phyloP scores from a whole-genome alignment of 169 alveolate genomes.

The Theileria luwenshuni region DNA sequence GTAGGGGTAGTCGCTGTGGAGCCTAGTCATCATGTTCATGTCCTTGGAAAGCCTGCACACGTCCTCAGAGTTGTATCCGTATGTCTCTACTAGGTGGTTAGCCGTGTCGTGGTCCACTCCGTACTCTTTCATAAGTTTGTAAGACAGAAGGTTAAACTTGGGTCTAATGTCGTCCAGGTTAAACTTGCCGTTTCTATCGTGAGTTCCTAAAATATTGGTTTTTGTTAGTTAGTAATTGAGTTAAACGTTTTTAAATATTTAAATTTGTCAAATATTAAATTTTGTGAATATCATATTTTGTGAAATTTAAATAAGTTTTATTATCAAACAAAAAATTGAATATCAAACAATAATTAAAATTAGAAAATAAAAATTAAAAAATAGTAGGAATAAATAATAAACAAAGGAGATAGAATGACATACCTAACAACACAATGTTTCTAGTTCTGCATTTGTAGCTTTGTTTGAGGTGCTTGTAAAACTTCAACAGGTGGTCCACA shows the following conservation, averaged over 20 bases:
- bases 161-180: conserved; percentile 69
- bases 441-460: conserved; percentile 75
- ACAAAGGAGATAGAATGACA: background rate
- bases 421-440: conserved; percentile 58
- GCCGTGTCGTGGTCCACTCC: conserved; percentile 65
- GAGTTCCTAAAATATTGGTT: conserved; percentile 60
- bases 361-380: too few species aligned
- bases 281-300: too few species aligned
- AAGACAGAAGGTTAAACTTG: conserved; percentile 65
- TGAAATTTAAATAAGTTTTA: background rate
- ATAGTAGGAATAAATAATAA: too few species aligned
- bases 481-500: conserved; percentile 65
- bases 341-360: too few species aligned
- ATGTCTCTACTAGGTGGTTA: conserved; percentile 71
- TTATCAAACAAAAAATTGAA: background rate
- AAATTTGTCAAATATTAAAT: too few species aligned
- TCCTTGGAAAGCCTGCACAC: conserved; percentile 72
- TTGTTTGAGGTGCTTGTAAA: conserved; percentile 45
- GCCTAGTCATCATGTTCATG: conserved; percentile 58
- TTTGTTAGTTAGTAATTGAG: too few species aligned
- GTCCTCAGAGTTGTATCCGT: conserved; percentile 77
- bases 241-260: too few species aligned
- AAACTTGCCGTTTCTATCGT: conserved; percentile 63
- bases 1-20: conserved; percentile 69
- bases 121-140: conserved; percentile 49